Percentiles rank a stretch among this genome's conserved stretches.
Conservation (phyloP, 331 rosid genomes). For the Malus hybrid region DNA sequence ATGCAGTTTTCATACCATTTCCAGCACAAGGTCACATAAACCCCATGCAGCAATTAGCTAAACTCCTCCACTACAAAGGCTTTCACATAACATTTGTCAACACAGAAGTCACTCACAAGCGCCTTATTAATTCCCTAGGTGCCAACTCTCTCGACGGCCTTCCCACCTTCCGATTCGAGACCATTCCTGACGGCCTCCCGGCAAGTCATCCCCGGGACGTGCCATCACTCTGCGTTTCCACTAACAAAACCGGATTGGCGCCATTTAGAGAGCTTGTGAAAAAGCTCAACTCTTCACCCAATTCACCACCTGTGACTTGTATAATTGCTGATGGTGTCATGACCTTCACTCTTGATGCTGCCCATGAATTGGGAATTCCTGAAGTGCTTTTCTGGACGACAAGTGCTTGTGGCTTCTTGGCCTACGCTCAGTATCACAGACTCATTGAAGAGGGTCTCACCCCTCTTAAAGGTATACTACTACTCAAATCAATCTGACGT, state of each 20-base stretch:
- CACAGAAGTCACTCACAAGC: constrained; percentile 11
- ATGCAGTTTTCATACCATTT: constrained; percentile 15
- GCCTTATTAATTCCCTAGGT: constrained; percentile 1
- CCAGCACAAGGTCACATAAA: constrained; percentile 18
- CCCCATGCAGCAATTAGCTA: constrained; percentile 7
- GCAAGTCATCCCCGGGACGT: constrained; percentile 1
- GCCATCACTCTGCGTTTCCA: background rate
- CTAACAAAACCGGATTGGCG: background rate
- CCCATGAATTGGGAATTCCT: constrained; percentile 29
- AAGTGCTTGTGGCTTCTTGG: constrained; percentile 44
- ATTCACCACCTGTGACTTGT: constrained; percentile 24
- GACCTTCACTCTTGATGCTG: constrained; percentile 49
- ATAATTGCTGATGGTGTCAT: constrained; percentile 39
- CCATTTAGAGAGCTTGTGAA: background rate
- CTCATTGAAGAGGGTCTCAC: constrained; percentile 27
- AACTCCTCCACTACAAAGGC: constrained; percentile 16
- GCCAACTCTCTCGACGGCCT: constrained; percentile 5
- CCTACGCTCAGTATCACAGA: constrained; percentile 19
- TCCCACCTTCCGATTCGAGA: background rate
- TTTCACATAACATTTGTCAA: constrained; percentile 17
- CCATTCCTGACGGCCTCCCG: constrained; percentile 15
- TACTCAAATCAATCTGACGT: too few relatives aligned
- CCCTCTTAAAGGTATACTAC: constrained; percentile 46
- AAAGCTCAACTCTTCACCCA: background rate
- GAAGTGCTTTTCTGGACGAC: constrained; percentile 37